Evolutionary conservation across 2,329 filamentous ascomycete species (phyloP).

Genomic region (Penicillium oxalicum): DNA sequence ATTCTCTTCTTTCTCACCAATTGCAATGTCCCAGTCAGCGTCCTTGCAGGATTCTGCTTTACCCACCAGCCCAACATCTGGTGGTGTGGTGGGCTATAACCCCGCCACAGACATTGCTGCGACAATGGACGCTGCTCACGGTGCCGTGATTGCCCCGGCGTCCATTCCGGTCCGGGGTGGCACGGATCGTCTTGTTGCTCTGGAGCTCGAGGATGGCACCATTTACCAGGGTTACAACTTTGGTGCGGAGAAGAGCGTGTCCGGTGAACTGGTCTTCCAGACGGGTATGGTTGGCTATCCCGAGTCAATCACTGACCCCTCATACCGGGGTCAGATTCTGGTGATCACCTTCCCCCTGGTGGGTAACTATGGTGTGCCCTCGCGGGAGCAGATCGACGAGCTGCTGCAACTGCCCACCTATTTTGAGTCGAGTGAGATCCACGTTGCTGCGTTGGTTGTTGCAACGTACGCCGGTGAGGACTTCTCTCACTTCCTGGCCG

Average conservation of each 20-base stretch:
- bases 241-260: slow-evolving; percentile 86
- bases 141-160: slow-evolving; percentile 49
- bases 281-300: slow-evolving; percentile 99
- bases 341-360: slow-evolving; percentile 94
- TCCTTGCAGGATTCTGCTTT: slow-evolving; percentile 26
- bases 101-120: slow-evolving; percentile 28
- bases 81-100: slow-evolving; percentile 37
- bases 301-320: slow-evolving; percentile 84
- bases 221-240: slow-evolving; percentile 95
- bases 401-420: slow-evolving; percentile 80
- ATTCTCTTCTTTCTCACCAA: slow-evolving; percentile 12
- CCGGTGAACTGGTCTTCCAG: slow-evolving; percentile 97
- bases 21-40: slow-evolving; percentile 27
- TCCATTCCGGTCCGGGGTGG: slow-evolving; percentile 52
- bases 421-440: slow-evolving; percentile 89
- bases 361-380: slow-evolving; percentile 95
- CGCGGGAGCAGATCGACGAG: slow-evolving; percentile 75
- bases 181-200: slow-evolving; percentile 62
- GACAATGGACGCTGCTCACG: slow-evolving; percentile 27
- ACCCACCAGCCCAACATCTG: slow-evolving; percentile 36
- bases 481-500: slow-evolving; percentile 88
- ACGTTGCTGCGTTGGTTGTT: slow-evolving; percentile 85
- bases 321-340: slow-evolving; percentile 87
- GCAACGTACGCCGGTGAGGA: slow-evolving; percentile 91
- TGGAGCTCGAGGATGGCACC: slow-evolving; percentile 88